Percentiles rank a stretch among this genome's conserved stretches.
These are phyloP conservation scores for Anacardium occidentale DNA, from an alignment of 345 rosid genomes.

Conservation along the genomic window DNA sequence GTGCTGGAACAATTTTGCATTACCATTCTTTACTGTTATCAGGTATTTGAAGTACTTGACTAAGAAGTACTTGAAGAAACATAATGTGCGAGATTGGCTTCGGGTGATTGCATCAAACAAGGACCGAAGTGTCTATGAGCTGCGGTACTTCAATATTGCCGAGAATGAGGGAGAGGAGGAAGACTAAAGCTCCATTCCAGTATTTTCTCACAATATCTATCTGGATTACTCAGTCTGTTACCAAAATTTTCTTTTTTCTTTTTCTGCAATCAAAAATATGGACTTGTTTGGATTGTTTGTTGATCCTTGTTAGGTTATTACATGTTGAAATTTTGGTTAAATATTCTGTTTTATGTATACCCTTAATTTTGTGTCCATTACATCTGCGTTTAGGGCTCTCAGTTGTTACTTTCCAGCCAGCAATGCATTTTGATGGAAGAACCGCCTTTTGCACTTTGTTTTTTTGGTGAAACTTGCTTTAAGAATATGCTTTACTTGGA, in stretches of 20 bases:
- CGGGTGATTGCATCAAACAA: slow-evolving; percentile 68
- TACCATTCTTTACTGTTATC: neutral
- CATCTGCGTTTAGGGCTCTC: neutral
- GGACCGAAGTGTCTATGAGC: slow-evolving; percentile 55
- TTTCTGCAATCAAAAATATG: neutral
- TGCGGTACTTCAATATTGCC: slow-evolving; percentile 67
- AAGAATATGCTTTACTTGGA: too few species aligned
- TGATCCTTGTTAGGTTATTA: slow-evolving; percentile 11
- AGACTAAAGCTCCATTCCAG: slow-evolving; percentile 38
- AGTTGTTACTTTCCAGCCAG: neutral
- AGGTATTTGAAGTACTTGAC: slow-evolving; percentile 72
- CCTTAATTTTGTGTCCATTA: neutral
- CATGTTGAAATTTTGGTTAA: slow-evolving; percentile 19
- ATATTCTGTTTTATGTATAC: neutral
- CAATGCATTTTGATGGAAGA: too few species aligned
- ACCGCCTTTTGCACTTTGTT: neutral
- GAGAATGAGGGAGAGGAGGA: slow-evolving; percentile 74
- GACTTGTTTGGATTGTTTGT: slow-evolving; percentile 9
- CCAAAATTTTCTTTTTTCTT: neutral
- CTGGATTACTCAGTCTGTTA: slow-evolving; percentile 14
- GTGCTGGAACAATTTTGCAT: neutral
- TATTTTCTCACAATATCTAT: slow-evolving; percentile 2
- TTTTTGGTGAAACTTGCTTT: neutral
- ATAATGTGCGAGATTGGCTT: slow-evolving; percentile 70
- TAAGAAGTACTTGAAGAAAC: slow-evolving; percentile 73